These are phyloP conservation scores for Drechslera avenae DNA, from an alignment of 2,329 filamentous ascomycete genomes.

Conservation along the genomic window DNA sequence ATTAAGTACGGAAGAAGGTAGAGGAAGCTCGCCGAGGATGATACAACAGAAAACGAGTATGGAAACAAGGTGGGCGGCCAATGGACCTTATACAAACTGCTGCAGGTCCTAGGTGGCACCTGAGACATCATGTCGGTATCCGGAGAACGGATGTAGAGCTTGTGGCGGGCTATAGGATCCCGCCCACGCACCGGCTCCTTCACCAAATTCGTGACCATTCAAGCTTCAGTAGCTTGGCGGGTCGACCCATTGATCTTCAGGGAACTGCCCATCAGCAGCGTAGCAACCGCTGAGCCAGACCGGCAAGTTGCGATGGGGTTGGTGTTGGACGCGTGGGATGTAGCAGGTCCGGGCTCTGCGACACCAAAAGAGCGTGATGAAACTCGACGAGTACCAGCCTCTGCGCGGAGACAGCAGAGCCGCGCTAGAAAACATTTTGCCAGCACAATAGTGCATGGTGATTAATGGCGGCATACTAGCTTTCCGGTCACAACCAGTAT, in stretches of 20 bases:
- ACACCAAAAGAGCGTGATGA: slow-evolving; percentile 42
- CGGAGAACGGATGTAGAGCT: slow-evolving; percentile 45
- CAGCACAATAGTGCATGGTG: slow-evolving; percentile 30
- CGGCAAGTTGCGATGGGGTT: slow-evolving; percentile 29
- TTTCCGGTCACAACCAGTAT: slow-evolving; percentile 33
- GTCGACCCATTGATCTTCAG: slow-evolving; percentile 36
- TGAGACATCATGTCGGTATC: slow-evolving; percentile 45
- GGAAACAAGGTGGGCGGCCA: slow-evolving; percentile 46
- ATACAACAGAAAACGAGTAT: slow-evolving; percentile 46
- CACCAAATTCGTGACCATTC: slow-evolving; percentile 37
- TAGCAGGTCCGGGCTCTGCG: slow-evolving; percentile 47
- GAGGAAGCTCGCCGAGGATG: slow-evolving; percentile 42
- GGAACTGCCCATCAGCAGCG: slow-evolving; percentile 32
- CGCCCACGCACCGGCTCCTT: slow-evolving; percentile 39
- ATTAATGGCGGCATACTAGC: slow-evolving; percentile 33
- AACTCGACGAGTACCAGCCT: slow-evolving; percentile 43
- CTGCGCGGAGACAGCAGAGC: slow-evolving; percentile 39
- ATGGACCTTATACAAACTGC: slow-evolving; percentile 46
- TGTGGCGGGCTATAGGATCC: slow-evolving; percentile 40
- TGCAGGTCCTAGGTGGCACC: slow-evolving; percentile 38
- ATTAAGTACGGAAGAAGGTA: slow-evolving; percentile 44
- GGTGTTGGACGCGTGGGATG: slow-evolving; percentile 41
- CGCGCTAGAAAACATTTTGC: slow-evolving; percentile 27
- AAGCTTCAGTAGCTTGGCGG: slow-evolving; percentile 41
- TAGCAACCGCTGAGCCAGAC: slow-evolving; percentile 36